Base-by-base conservation (phyloP, 73 alveolate species). In the Paramecium pentaurelia region DNA sequence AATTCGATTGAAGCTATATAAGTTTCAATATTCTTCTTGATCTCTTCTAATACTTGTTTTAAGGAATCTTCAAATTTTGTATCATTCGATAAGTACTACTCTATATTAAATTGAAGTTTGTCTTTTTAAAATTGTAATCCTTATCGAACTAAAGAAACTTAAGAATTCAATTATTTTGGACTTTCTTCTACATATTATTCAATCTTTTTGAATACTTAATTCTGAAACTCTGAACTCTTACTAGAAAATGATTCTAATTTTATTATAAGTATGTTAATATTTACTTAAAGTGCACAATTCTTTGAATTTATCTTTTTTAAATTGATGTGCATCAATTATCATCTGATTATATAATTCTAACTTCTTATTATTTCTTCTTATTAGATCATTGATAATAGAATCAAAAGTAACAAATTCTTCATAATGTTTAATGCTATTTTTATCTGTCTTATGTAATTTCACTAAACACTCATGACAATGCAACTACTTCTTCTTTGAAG, bases 391-490 rank as follows among this genome's bases (percentile, higher is more conserved):
- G 10, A 64, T 9, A 8, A 64, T 64, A 32, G 84, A 64, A 34
- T 64, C 84, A 25, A 64, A 32, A 32, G 84, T 64, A 11, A 64
- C 84, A 28, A 64, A 64, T 64, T 64, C 25, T 5, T 64, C 84
- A 64, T 32, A 64, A 64, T 64, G 84, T 28, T 34, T 64, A 27
- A 64, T 64, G 12, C 84, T 64, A 64, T 64, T 64, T 14, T 64
- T 64, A 28, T 64, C 84, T 28, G 84, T 64, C 84, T 64, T 64
- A 34, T 64, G 84, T 64, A 34, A 32, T 34, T 64, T 64, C 49
- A 64, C 84, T 18, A 64, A 64, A 34, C 84, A 64, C 49, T 64
- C 84, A 64, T 64, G 84, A 27, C 84, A 64, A 64, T 64, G 84
- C 25, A 64, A n/a, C 1, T 54, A 14, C 32, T 54, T 54, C 84